Percentiles rank a stretch among this genome's conserved stretches.
phyloP scores from a whole-genome alignment of 2,329 filamentous ascomycete genomes.

The Trichoderma sp. region DNA sequence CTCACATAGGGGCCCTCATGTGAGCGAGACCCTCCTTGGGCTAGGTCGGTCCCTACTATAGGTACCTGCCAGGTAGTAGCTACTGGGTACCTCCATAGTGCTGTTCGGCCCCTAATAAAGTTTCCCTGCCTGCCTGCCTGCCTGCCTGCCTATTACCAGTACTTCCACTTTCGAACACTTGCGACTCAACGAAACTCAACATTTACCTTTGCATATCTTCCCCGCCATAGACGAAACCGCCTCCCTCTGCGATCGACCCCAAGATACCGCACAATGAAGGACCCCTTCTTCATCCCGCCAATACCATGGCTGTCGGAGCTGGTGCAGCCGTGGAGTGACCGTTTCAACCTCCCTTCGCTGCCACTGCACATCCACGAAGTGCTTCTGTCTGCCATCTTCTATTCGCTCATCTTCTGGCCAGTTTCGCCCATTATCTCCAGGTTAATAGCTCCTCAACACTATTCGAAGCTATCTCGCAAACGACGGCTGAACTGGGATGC shows the following conservation, averaged over 20 bases:
- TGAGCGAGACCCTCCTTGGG: constrained; percentile 1
- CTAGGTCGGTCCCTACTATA: no score
- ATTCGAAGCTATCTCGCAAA: constrained; percentile 61
- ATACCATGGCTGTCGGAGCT: constrained; percentile 55
- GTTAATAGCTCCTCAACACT: constrained; percentile 59
- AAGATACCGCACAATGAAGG: constrained; percentile 54
- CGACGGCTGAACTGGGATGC: constrained; percentile 76
- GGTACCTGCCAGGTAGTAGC: no score
- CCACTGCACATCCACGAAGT: constrained; percentile 78
- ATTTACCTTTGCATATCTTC: not conserved
- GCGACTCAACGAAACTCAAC: not conserved
- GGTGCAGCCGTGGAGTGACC: constrained; percentile 62
- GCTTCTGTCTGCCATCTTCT: constrained; percentile 61
- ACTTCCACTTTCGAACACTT: not conserved
- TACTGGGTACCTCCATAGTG: no score
- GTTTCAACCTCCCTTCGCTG: constrained; percentile 60
- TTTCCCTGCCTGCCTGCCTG: not conserved
- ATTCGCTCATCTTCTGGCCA: constrained; percentile 64
- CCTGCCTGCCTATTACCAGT: not conserved
- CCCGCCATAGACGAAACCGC: not conserved
- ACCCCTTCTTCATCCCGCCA: constrained; percentile 65
- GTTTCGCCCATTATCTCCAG: constrained; percentile 66
- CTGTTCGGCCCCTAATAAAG: not conserved
- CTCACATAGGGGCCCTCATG: not conserved
- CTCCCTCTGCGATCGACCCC: not conserved